Evolutionary conservation across 441 rosid species (phyloP).

Genomic region (Adansonia gregorii): DNA sequence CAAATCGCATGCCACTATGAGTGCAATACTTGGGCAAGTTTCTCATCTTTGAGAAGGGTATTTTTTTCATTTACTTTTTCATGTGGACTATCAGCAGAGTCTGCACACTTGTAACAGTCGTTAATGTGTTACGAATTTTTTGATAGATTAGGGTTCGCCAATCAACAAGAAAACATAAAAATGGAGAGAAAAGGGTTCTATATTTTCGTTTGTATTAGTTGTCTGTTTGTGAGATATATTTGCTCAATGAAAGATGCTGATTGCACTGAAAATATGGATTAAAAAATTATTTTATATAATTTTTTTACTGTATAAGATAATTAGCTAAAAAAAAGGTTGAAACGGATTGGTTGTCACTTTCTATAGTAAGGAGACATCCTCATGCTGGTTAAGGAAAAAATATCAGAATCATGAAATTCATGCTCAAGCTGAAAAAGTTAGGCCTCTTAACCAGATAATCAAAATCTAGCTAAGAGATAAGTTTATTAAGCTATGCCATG

Average conservation of each 20-base stretch:
- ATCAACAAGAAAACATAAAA: too few relatives aligned
- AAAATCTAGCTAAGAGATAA: background rate
- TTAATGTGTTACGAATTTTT: too few relatives aligned
- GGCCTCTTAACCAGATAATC: background rate
- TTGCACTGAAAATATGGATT: background rate
- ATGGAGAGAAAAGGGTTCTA: background rate
- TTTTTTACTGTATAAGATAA: too few relatives aligned
- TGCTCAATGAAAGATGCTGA: background rate
- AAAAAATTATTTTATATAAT: background rate
- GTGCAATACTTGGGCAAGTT: too few relatives aligned
- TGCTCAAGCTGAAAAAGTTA: background rate
- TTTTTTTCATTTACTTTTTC: too few relatives aligned
- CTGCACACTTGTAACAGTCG: too few relatives aligned
- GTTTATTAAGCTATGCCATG: background rate
- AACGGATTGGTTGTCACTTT: slow-evolving; percentile 3
- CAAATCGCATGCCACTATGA: too few relatives aligned
- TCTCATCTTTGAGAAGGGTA: too few relatives aligned
- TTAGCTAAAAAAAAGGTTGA: background rate
- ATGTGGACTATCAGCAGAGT: too few relatives aligned
- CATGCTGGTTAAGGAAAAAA: background rate
- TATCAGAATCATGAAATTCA: background rate
- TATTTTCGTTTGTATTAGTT: background rate
- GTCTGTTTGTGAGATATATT: background rate
- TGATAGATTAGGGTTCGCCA: too few relatives aligned
- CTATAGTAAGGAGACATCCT: background rate